phyloP scores from a whole-genome alignment of 495 filamentous ascomycete species.

The Talaromyces borbonicus region DNA sequence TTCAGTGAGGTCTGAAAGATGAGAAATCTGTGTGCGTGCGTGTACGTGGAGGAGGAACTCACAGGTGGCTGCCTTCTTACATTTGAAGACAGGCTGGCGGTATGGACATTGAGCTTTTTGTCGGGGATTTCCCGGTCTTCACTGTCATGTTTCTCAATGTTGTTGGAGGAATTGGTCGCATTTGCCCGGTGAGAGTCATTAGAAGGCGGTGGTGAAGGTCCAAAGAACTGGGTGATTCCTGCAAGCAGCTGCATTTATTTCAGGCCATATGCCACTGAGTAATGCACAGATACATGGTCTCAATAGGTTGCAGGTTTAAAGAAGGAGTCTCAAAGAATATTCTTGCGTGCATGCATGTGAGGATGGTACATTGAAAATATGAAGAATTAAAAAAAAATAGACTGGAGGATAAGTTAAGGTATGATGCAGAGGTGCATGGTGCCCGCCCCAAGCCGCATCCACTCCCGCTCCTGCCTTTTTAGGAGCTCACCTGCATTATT shows the following conservation, averaged over 20 bases:
- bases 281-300: not conserved
- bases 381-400: too few species aligned
- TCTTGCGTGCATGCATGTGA: too few species aligned
- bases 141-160: not conserved
- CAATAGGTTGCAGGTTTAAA: too few species aligned
- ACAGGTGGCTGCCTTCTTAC: not conserved
- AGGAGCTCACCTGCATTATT: not conserved
- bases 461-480: not conserved
- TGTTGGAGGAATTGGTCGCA: not conserved
- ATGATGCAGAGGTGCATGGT: slow-evolving; percentile 1
- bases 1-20: too few species aligned
- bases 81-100: not conserved
- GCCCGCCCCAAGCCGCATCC: not conserved
- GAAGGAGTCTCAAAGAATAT: too few species aligned
- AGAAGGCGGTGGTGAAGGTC: not conserved
- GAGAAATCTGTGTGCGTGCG: not conserved
- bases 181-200: not conserved
- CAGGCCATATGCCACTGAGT: not conserved
- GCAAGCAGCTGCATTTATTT: slow-evolving; percentile 7
- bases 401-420: too few species aligned
- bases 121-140: not conserved
- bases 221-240: not conserved
- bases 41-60: not conserved
- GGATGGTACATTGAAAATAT: too few species aligned
- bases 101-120: not conserved